Conservation (phyloP, 331 rosid species). For the Saraca asoca region DNA sequence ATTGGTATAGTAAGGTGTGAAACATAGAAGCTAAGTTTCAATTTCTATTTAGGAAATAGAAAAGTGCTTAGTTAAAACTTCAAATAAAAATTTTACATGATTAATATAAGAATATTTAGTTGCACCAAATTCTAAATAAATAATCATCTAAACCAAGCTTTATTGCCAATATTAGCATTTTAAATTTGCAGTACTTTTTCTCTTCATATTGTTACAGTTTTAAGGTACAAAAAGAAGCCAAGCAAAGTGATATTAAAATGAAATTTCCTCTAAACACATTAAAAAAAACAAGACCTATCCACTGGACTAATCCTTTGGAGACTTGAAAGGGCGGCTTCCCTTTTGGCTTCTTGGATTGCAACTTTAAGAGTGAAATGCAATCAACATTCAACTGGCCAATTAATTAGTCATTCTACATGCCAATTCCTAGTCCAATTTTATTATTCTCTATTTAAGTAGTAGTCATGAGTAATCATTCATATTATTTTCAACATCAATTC, state of each 20-base stretch:
- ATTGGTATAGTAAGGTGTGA: neutral
- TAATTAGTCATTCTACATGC: no score
- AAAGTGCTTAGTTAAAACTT: neutral
- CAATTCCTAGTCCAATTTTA: no score
- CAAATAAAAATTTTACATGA: neutral
- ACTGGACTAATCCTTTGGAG: no score
- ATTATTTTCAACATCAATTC: neutral
- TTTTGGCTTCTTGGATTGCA: no score
- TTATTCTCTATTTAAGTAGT: no score
- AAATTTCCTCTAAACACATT: slow-evolving; percentile 5
- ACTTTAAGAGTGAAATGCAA: no score
- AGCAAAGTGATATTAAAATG: slow-evolving; percentile 11
- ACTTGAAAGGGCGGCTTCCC: no score
- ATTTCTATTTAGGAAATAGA: neutral
- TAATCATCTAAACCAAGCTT: slow-evolving; percentile 19
- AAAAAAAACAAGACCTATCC: slow-evolving; percentile 18
- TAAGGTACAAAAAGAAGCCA: slow-evolving; percentile 16
- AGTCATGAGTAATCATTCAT: no score
- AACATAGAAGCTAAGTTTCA: neutral
- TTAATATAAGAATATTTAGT: slow-evolving; percentile 23
- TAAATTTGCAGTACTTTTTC: neutral
- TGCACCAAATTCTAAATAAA: neutral
- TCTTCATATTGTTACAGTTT: slow-evolving; percentile 15
- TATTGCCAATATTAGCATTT: neutral
- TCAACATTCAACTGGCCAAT: no score